These are phyloP conservation scores for Scheffersomyces titani DNA, from an alignment of 1,139 yeast genomes.

Conservation along the genomic window DNA sequence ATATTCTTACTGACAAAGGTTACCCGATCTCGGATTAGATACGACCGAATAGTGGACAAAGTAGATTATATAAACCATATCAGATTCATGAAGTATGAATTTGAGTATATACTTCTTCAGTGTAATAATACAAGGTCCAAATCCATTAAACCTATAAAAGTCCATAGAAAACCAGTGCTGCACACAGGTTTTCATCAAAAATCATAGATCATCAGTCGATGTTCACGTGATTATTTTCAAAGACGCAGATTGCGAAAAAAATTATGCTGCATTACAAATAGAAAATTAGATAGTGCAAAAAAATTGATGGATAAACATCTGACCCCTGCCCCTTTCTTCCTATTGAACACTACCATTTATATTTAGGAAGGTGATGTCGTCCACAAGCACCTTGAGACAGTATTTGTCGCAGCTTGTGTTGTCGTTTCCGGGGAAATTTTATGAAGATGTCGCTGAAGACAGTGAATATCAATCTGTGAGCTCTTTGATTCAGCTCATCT, in stretches of 20 bases:
- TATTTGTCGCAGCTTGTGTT: slow-evolving; percentile 27
- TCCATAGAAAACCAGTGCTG: no score
- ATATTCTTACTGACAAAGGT: no score
- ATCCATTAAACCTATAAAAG: no score
- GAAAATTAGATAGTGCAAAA: neutral
- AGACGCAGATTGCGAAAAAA: neutral
- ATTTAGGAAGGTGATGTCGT: slow-evolving; percentile 4
- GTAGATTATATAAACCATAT: no score
- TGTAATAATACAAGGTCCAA: no score
- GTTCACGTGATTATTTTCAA: neutral
- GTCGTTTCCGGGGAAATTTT: slow-evolving; percentile 16
- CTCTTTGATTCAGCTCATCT: slow-evolving; percentile 14
- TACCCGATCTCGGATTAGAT: no score
- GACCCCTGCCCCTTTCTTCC: neutral
- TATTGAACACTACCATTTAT: neutral
- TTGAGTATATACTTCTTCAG: no score
- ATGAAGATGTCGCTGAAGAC: slow-evolving; percentile 5
- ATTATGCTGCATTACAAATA: slow-evolving; percentile 3
- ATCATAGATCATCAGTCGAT: no score
- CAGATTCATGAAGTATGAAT: no score
- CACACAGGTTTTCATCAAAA: no score
- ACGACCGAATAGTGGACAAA: no score
- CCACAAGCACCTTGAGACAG: slow-evolving; percentile 12
- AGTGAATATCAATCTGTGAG: slow-evolving; percentile 6
- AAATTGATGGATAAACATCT: neutral